A percentile compares a stretch with the other conserved stretches of the same genome.
Conservation (phyloP, 371 early-diverging fungal genomes). For the Syncephalis fuscata region DNA sequence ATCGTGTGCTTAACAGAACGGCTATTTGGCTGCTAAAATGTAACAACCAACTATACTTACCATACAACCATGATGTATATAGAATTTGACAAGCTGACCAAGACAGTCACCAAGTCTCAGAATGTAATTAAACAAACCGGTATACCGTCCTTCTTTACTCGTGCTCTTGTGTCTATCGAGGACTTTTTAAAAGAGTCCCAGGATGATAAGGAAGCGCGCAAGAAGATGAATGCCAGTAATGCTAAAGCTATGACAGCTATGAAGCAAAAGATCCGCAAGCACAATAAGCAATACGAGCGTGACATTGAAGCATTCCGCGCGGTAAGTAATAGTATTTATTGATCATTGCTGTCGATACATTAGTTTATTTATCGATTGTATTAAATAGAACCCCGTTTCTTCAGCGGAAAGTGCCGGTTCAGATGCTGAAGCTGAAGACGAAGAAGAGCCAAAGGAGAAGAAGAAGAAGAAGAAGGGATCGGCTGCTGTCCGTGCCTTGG, state of each 20-base stretch:
- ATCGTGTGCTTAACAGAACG: not conserved
- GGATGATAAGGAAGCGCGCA: conserved; percentile 23
- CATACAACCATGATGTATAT: conserved; percentile 3
- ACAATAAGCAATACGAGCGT: conserved; percentile 55
- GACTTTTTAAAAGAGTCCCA: conserved; percentile 37
- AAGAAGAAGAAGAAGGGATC: conserved; percentile 25
- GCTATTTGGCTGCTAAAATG: not conserved
- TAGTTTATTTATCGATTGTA: not conserved
- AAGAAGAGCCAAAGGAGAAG: conserved; percentile 23
- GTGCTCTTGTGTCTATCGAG: conserved; percentile 59
- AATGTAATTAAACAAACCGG: conserved; percentile 41
- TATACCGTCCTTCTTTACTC: conserved; percentile 63
- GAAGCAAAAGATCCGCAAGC: conserved; percentile 84
- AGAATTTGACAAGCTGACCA: conserved; percentile 81
- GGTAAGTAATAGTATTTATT: conserved; percentile 16
- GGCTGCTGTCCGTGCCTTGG: too few relatives aligned
- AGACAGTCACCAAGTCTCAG: conserved; percentile 49
- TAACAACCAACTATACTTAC: not conserved
- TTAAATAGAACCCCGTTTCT: conserved; percentile 1
- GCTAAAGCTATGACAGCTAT: conserved; percentile 75
- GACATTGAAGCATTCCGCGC: conserved; percentile 53
- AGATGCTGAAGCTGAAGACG: conserved; percentile 12
- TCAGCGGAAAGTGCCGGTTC: conserved; percentile 3
- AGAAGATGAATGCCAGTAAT: conserved; percentile 69
- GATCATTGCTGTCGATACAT: not conserved